Evolutionary conservation across 768 basidiomycete species (phyloP).

Genomic region (Boletus bicolor): DNA sequence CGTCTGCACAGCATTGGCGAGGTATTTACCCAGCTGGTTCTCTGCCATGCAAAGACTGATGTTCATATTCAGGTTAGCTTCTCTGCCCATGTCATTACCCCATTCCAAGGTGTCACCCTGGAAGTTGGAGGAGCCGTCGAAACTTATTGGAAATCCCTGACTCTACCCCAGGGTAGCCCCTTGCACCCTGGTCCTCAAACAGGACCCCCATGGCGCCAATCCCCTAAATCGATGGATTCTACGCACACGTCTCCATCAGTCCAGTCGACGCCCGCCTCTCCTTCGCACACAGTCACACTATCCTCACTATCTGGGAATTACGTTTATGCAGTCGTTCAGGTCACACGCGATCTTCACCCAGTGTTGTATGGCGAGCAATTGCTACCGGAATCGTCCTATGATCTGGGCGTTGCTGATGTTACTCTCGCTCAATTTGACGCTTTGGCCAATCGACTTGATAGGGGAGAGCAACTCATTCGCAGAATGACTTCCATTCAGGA

Average conservation of each 20-base stretch:
- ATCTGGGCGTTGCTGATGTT: constrained; percentile 81
- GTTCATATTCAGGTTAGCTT: constrained; percentile 66
- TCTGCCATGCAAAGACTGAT: not conserved
- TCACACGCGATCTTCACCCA: constrained; percentile 89
- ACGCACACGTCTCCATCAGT: constrained; percentile 71
- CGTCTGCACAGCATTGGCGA: constrained; percentile 93
- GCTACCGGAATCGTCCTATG: constrained; percentile 68
- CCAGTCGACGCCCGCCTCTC: constrained; percentile 45
- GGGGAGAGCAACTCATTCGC: constrained; percentile 37
- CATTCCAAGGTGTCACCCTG: constrained; percentile 88
- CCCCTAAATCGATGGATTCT: constrained; percentile 43
- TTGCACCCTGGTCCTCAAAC: constrained; percentile 35
- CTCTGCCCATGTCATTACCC: constrained; percentile 80
- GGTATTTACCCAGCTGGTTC: constrained; percentile 39
- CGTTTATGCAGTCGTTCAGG: constrained; percentile 82
- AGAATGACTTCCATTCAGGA: constrained; percentile 33
- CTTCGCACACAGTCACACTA: constrained; percentile 66
- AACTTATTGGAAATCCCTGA: constrained; percentile 94
- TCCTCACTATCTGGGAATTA: constrained; percentile 91
- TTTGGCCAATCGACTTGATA: constrained; percentile 54
- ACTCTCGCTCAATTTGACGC: constrained; percentile 76
- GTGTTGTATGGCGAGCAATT: constrained; percentile 77
- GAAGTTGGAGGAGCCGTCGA: constrained; percentile 94
- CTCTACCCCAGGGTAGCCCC: constrained; percentile 28
- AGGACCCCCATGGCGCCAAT: constrained; percentile 35